Conservation (phyloP, 2,329 filamentous ascomycete species). For the Fusarium lateritium region DNA sequence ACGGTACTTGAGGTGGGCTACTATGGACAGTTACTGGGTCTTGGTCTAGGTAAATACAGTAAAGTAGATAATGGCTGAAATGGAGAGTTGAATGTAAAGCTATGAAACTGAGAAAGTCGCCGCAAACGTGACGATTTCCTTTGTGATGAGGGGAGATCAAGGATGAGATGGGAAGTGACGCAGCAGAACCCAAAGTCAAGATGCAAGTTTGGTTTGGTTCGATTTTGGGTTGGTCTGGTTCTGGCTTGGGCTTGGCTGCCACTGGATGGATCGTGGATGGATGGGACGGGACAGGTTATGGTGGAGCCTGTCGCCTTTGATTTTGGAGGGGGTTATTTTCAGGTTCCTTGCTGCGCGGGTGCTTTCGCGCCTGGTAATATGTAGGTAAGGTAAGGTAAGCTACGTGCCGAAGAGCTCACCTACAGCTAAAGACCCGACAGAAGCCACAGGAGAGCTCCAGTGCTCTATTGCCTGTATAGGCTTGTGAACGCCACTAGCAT, state of each 20-base stretch:
- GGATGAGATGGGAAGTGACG: constrained; percentile 43
- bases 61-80: not conserved
- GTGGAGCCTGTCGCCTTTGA: constrained; percentile 31
- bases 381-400: not conserved
- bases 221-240: constrained; percentile 36
- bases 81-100: constrained; percentile 1
- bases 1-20: constrained; percentile 8
- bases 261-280: constrained; percentile 18
- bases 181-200: constrained; percentile 42
- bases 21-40: constrained; percentile 6
- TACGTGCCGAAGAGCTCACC: no score
- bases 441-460: constrained; percentile 24
- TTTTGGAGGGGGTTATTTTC: constrained; percentile 31
- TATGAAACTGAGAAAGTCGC: constrained; percentile 15
- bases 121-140: constrained; percentile 13
- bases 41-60: not conserved
- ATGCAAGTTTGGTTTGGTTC: constrained; percentile 44
- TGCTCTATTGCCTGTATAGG: constrained; percentile 6
- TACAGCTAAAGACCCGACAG: constrained; percentile 6
- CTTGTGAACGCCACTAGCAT: constrained; percentile 17
- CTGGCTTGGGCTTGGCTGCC: constrained; percentile 24
- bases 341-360: constrained; percentile 22
- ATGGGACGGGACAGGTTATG: constrained; percentile 43
- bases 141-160: constrained; percentile 30
- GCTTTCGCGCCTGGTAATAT: constrained; percentile 11